These are phyloP conservation scores for Populus tomentosa DNA, from an alignment of 441 rosid species.

Conservation along the genomic window DNA sequence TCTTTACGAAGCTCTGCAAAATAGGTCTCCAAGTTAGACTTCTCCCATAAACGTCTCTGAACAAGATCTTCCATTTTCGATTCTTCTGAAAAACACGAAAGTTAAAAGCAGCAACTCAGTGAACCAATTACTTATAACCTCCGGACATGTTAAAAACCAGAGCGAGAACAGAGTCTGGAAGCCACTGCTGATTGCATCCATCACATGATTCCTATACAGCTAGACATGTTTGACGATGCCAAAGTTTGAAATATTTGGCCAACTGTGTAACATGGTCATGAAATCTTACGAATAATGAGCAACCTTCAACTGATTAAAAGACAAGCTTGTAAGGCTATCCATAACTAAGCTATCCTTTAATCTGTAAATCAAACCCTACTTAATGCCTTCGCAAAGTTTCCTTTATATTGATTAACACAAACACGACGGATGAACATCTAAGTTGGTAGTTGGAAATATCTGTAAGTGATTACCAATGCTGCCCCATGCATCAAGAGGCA, in stretches of 20 bases:
- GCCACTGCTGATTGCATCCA: no score
- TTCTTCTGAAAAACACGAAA: slow-evolving; percentile 47
- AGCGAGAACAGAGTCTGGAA: no score
- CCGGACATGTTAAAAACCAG: no score
- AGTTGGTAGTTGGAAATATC: not conserved
- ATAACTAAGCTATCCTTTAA: not conserved
- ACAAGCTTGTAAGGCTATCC: not conserved
- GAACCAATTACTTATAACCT: not conserved
- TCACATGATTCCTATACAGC: no score
- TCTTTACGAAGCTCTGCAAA: slow-evolving; percentile 75
- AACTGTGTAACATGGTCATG: not conserved
- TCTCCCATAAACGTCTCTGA: slow-evolving; percentile 66
- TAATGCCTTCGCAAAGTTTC: not conserved
- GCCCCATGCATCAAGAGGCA: slow-evolving; percentile 66
- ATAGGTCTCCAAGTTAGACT: slow-evolving; percentile 70
- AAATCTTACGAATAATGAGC: not conserved
- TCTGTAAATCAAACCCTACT: not conserved
- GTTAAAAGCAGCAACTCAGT: not conserved
- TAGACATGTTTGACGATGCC: not conserved
- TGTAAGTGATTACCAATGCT: slow-evolving; percentile 45
- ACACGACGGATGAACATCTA: not conserved
- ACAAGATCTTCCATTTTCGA: slow-evolving; percentile 71
- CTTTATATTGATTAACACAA: not conserved
- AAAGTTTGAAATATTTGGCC: not conserved
- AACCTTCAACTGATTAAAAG: not conserved